phyloP scores from a whole-genome alignment of 345 rosid species.

The Salix suchowensis region DNA sequence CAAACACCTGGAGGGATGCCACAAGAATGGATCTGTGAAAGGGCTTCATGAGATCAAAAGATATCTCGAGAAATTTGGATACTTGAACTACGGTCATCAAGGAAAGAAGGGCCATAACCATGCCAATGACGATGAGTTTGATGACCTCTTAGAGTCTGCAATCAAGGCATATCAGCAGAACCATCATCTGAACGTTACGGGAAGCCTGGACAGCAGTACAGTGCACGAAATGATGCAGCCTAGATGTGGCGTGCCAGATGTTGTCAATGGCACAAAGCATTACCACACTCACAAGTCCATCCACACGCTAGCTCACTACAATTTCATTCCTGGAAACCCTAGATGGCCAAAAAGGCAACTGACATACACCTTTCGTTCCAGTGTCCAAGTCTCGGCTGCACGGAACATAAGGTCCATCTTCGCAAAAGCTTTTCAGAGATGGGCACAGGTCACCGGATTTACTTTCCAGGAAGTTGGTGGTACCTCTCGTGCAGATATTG shows the following conservation, averaged over 20 bases:
- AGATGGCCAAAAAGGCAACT: slow-evolving; percentile 5
- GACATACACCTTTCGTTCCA: slow-evolving; percentile 10
- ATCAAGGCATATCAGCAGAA: neutral
- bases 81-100: slow-evolving; percentile 2
- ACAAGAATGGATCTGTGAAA: neutral
- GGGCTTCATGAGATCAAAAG: slow-evolving; percentile 10
- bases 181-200: neutral
- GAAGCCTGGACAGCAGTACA: neutral
- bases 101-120: neutral
- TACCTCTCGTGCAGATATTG: neutral
- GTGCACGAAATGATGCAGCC: neutral
- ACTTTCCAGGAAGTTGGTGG: neutral
- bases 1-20: slow-evolving; percentile 5
- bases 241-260: neutral
- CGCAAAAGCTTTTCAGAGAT: neutral
- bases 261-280: neutral
- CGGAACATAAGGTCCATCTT: neutral
- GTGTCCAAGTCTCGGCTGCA: neutral
- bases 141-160: neutral
- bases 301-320: neutral
- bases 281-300: neutral
- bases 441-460: slow-evolving; percentile 7
- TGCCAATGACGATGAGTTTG: neutral
- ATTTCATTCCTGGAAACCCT: neutral
- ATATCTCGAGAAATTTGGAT: slow-evolving; percentile 10